These are phyloP conservation scores for Nakataea oryzae DNA, from an alignment of 2,329 filamentous ascomycete genomes.

Conservation along the genomic window DNA sequence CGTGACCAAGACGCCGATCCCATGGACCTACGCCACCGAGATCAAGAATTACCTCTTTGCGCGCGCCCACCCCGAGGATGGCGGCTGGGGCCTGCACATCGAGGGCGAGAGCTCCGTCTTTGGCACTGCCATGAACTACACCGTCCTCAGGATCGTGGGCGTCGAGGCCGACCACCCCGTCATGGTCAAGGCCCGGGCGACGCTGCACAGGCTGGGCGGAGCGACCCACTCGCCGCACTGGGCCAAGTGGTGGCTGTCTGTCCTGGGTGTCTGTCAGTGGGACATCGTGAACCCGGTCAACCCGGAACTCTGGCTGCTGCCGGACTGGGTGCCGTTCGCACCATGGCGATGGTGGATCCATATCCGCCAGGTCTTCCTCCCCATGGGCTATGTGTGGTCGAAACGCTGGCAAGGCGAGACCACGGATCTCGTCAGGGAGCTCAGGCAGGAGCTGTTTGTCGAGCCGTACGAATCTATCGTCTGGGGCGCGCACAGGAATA, in stretches of 20 bases:
- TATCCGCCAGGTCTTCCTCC: constrained; percentile 89
- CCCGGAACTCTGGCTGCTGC: constrained; percentile 85
- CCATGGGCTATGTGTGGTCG: constrained; percentile 86
- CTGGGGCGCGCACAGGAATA: constrained; percentile 71
- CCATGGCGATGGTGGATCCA: constrained; percentile 98
- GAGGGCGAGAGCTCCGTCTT: constrained; percentile 90
- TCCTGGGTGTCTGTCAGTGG: constrained; percentile 77
- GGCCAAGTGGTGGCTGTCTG: constrained; percentile 91
- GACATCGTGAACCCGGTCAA: constrained; percentile 91
- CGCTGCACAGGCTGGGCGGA: constrained; percentile 77
- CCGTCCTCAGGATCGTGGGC: constrained; percentile 67
- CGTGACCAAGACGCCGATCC: constrained; percentile 78
- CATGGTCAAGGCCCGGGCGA: constrained; percentile 75
- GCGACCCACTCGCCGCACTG: constrained; percentile 81
- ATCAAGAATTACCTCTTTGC: constrained; percentile 89
- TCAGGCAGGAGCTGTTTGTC: constrained; percentile 75
- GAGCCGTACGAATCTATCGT: constrained; percentile 69
- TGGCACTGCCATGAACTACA: constrained; percentile 84
- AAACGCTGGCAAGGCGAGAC: constrained; percentile 69
- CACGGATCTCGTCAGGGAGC: constrained; percentile 59
- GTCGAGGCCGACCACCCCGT: constrained; percentile 73
- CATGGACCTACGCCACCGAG: constrained; percentile 69
- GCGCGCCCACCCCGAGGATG: constrained; percentile 73
- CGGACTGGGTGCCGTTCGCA: constrained; percentile 80
- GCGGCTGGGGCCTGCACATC: constrained; percentile 96